phyloP scores from a whole-genome alignment of 768 basidiomycete species.

The Mrakia blollopis region DNA sequence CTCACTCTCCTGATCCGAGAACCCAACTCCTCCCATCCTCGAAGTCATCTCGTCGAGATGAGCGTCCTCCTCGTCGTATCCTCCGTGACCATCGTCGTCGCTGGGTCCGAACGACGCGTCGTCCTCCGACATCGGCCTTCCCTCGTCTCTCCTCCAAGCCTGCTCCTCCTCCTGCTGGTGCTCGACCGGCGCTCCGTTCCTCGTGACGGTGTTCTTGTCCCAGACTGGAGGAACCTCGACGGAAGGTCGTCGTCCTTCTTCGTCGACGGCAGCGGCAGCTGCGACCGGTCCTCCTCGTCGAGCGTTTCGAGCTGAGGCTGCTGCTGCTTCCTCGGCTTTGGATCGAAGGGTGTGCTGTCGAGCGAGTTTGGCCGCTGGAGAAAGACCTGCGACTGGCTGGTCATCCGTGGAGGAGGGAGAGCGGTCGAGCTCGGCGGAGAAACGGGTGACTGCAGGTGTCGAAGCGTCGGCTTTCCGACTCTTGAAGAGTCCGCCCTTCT shows the following conservation, averaged over 20 bases:
- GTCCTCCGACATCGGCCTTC: constrained; percentile 50
- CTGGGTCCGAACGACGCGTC: constrained; percentile 45
- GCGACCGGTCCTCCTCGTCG: constrained; percentile 51
- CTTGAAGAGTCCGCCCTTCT: constrained; percentile 41
- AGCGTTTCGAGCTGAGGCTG: background rate
- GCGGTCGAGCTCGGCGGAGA: constrained; percentile 79
- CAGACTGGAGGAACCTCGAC: constrained; percentile 49
- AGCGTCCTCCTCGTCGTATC: constrained; percentile 53
- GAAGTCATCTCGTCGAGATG: constrained; percentile 47
- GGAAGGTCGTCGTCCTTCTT: constrained; percentile 21
- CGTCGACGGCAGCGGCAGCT: constrained; percentile 37
- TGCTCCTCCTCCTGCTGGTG: constrained; percentile 44
- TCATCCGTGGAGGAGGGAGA: constrained; percentile 36
- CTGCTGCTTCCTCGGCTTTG: constrained; percentile 65
- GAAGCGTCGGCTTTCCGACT: constrained; percentile 57
- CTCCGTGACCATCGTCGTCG: constrained; percentile 8
- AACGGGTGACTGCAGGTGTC: constrained; percentile 70
- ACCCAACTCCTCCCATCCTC: constrained; percentile 5
- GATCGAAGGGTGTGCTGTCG: constrained; percentile 78
- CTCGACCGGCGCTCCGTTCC: constrained; percentile 37
- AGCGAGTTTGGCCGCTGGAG: constrained; percentile 83
- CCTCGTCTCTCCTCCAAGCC: constrained; percentile 39
- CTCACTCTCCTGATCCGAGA: background rate
- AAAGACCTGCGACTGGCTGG: constrained; percentile 61
- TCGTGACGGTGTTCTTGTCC: constrained; percentile 66